A percentile compares a stretch with the other conserved stretches of the same genome.
phyloP scores from a whole-genome alignment of 192 early-diverging fungal genomes.

The Rhizophagus prolifer region DNA sequence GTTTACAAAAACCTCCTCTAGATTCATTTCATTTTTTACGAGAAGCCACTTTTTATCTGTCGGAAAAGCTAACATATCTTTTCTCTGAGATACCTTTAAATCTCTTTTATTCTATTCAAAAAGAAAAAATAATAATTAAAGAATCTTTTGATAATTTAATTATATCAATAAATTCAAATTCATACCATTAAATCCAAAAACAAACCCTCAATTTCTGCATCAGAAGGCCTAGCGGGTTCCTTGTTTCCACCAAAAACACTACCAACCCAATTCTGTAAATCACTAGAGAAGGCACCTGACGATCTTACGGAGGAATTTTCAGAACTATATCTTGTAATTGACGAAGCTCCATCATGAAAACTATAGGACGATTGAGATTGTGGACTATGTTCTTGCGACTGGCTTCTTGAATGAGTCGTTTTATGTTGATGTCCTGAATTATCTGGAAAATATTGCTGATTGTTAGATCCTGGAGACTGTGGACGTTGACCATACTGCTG shows the following conservation, averaged over 20 bases:
- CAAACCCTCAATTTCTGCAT: conserved; percentile 51
- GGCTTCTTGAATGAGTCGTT: background rate
- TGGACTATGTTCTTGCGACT: background rate
- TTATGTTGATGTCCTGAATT: background rate
- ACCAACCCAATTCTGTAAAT: conserved; percentile 6
- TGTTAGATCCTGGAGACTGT: background rate
- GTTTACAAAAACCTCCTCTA: conserved; percentile 30
- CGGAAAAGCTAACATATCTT: conserved; percentile 46
- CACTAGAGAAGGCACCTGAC: conserved; percentile 6
- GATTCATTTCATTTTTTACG: conserved; percentile 52
- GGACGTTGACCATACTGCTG: background rate
- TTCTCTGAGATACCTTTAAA: conserved; percentile 47
- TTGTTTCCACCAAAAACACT: background rate
- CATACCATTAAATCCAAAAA: conserved; percentile 60
- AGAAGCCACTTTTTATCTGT: conserved; percentile 61
- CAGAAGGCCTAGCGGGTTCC: conserved; percentile 30
- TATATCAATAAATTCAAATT: too few species aligned
- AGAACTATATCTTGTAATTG: conserved; percentile 3
- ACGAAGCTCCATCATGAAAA: background rate
- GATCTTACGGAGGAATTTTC: conserved; percentile 1
- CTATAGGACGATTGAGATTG: conserved; percentile 16
- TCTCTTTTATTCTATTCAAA: conserved; percentile 50
- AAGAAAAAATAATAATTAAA: background rate
- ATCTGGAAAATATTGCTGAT: background rate
- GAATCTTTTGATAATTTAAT: background rate